phyloP scores from a whole-genome alignment of 225 moss, liverwort and hornwort species.

The Asterella californica region DNA sequence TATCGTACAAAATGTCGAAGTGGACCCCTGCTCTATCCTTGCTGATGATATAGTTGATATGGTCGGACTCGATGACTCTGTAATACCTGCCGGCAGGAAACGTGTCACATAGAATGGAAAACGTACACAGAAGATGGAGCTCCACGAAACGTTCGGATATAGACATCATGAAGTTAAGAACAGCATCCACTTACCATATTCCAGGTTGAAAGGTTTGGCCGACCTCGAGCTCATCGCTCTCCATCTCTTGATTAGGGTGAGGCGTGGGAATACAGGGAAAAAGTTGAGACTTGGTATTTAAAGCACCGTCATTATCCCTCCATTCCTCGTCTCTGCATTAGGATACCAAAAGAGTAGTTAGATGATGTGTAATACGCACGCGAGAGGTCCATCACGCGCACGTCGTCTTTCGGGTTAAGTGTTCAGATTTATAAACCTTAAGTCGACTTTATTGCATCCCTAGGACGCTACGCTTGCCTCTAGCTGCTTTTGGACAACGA shows the following conservation, averaged over 20 bases:
- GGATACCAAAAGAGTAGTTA: background rate
- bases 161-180: background rate
- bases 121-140: background rate
- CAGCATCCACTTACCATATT: conserved; percentile 55
- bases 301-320: conserved; percentile 87
- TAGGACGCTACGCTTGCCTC: background rate
- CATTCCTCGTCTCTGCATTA: conserved; percentile 69
- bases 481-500: background rate
- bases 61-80: conserved; percentile 67
- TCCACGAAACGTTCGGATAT: no score
- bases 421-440: background rate
- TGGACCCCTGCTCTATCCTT: conserved; percentile 69
- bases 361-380: background rate
- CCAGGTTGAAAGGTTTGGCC: conserved; percentile 62
- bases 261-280: conserved; percentile 64
- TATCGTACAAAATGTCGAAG: conserved; percentile 78
- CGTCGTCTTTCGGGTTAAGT: background rate
- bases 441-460: background rate
- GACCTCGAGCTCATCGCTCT: conserved; percentile 43
- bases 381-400: background rate
- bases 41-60: conserved; percentile 71
- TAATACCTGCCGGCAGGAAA: conserved; percentile 59
- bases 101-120: background rate
- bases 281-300: conserved; percentile 76
- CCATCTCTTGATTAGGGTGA: conserved; percentile 64